These are phyloP conservation scores for Saccharomycopsis selenospora DNA, from an alignment of 805 yeast species.

Conservation along the genomic window DNA sequence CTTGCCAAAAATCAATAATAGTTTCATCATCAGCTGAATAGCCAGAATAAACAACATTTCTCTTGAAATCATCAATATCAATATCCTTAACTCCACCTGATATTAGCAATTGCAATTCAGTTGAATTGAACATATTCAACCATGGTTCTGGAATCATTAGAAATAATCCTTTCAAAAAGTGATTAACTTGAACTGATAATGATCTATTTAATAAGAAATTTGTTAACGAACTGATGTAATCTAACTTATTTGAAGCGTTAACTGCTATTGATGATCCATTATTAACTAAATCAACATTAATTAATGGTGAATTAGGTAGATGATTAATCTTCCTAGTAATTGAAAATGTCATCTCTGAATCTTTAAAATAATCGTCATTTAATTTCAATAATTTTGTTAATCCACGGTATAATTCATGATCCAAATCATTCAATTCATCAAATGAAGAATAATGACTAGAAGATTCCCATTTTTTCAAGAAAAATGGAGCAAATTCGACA, in stretches of 20 bases:
- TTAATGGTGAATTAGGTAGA: neutral
- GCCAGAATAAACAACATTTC: conserved; percentile 62
- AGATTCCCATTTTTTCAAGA: conserved; percentile 60
- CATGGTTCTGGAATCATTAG: conserved; percentile 63
- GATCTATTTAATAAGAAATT: conserved; percentile 68
- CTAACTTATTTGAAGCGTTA: conserved; percentile 50
- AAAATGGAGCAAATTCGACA: conserved; percentile 79
- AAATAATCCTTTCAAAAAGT: conserved; percentile 64
- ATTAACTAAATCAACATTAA: conserved; percentile 48
- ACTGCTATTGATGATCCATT: conserved; percentile 55
- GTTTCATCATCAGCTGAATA: conserved; percentile 50
- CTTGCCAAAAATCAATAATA: conserved; percentile 62
- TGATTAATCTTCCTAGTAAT: conserved; percentile 40
- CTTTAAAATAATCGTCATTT: conserved; percentile 44
- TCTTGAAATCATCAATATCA: conserved; percentile 60
- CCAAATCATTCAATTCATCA: conserved; percentile 72
- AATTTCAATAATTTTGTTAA: conserved; percentile 55
- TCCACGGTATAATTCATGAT: conserved; percentile 55
- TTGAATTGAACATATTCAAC: conserved; percentile 79
- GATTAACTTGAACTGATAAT: conserved; percentile 48
- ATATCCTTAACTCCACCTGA: conserved; percentile 71
- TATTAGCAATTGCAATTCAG: conserved; percentile 75
- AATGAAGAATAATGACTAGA: conserved; percentile 46
- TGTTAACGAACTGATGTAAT: conserved; percentile 71
- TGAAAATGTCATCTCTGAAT: conserved; percentile 61